Conservation (phyloP, 2,329 filamentous ascomycete genomes). For the Aspergillus clavatus region DNA sequence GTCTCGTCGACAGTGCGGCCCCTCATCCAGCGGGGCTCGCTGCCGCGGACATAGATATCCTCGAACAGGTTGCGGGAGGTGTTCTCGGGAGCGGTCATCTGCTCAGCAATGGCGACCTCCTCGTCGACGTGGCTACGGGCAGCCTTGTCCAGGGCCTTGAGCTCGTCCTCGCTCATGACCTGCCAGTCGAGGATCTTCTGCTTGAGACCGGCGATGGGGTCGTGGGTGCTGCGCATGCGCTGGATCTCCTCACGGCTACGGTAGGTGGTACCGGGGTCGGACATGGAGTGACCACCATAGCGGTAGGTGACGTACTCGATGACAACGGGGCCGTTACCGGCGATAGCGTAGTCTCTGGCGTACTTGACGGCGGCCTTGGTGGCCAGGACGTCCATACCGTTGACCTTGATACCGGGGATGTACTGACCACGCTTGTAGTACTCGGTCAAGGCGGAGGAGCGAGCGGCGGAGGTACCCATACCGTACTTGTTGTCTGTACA, state of each 20-base stretch:
- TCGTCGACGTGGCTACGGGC: constrained; percentile 78
- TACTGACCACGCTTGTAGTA: constrained; percentile 99
- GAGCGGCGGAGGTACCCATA: constrained; percentile 91
- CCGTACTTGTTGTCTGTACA: constrained; percentile 93
- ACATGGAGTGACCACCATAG: constrained; percentile 99
- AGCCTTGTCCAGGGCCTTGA: constrained; percentile 94
- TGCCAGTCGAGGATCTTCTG: constrained; percentile 97
- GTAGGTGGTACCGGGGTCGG: constrained; percentile 98
- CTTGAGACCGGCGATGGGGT: constrained; percentile 96
- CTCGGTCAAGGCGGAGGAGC: constrained; percentile 87
- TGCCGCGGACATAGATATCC: constrained; percentile 89
- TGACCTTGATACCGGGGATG: constrained; percentile 96
- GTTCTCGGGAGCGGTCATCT: constrained; percentile 74
- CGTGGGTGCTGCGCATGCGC: constrained; percentile 98
- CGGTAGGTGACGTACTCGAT: constrained; percentile 99
- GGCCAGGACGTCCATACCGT: constrained; percentile 96
- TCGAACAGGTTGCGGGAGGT: constrained; percentile 83
- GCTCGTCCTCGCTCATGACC: constrained; percentile 85
- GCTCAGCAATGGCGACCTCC: constrained; percentile 86
- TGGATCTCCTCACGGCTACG: constrained; percentile 98
- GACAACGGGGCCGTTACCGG: constrained; percentile 87
- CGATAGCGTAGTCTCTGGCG: constrained; percentile 78
- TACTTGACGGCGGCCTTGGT: constrained; percentile 95
- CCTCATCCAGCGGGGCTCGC: constrained; percentile 81
- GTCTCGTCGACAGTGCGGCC: constrained; percentile 89